A percentile compares a stretch with the other conserved stretches of the same genome.
phyloP scores from a whole-genome alignment of 768 basidiomycete genomes.

The Boletus reticuloceps region DNA sequence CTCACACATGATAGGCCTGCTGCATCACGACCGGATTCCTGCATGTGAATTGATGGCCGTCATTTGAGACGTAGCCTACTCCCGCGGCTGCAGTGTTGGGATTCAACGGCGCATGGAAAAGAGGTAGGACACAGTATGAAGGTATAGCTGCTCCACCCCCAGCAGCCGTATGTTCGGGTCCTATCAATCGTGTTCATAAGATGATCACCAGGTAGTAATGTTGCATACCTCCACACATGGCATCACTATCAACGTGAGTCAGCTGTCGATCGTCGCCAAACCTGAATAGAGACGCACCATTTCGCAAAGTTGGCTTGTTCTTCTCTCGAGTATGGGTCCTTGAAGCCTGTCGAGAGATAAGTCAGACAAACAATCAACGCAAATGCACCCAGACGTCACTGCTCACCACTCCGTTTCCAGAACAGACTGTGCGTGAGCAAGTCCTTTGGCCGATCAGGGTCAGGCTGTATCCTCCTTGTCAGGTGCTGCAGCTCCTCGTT shows the following conservation, averaged over 20 bases:
- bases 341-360: conserved; percentile 16
- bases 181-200: conserved; percentile 30
- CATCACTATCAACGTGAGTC: conserved; percentile 35
- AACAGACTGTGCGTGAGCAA: conserved; percentile 54
- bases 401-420: conserved; percentile 60
- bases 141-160: conserved; percentile 40
- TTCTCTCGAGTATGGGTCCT: conserved; percentile 61
- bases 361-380: conserved; percentile 1
- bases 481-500: conserved; percentile 49
- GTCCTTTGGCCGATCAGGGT: conserved; percentile 50
- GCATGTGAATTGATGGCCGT: conserved; percentile 56
- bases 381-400: background rate
- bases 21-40: conserved; percentile 50
- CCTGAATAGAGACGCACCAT: conserved; percentile 39
- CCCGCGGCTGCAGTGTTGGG: conserved; percentile 27
- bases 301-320: conserved; percentile 52
- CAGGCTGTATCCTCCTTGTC: conserved; percentile 39
- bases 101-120: conserved; percentile 45
- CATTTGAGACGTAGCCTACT: conserved; percentile 50
- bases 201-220: background rate
- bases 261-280: background rate
- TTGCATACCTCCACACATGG: conserved; percentile 48
- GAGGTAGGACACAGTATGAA: conserved; percentile 52
- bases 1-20: conserved; percentile 61
- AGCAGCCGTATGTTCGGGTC: conserved; percentile 47